Percentiles rank a stretch among this genome's conserved stretches.
phyloP scores from a whole-genome alignment of 1,284 basidiomycete species.

The Pseudozyma pruni region DNA sequence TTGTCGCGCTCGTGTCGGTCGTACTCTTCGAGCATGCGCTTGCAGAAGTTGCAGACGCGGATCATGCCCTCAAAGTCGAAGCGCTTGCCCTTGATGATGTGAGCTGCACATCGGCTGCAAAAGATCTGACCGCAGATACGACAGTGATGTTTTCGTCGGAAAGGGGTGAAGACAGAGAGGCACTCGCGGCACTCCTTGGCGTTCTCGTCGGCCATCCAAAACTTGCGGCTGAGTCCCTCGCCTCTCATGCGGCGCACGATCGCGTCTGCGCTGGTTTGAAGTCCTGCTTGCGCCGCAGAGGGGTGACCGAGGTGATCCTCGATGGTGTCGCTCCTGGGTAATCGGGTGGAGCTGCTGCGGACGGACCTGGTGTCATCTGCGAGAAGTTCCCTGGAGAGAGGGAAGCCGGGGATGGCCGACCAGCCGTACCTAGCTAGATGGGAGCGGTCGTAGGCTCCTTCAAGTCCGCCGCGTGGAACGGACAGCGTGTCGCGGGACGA shows the following conservation, averaged over 20 bases:
- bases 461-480: conserved; percentile 28
- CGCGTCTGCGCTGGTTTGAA: conserved; percentile 60
- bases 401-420: conserved; percentile 60
- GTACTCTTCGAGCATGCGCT: conserved; percentile 84
- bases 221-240: conserved; percentile 61
- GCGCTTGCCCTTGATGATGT: conserved; percentile 92
- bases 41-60: conserved; percentile 91
- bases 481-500: conserved; percentile 38
- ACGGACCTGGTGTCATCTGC: conserved; percentile 61
- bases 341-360: conserved; percentile 51
- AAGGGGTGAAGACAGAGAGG: conserved; percentile 61
- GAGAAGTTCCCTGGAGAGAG: conserved; percentile 59
- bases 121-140: conserved; percentile 68
- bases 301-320: conserved; percentile 35
- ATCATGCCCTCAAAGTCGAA: conserved; percentile 93
- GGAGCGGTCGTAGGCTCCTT: conserved; percentile 34
- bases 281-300: conserved; percentile 41
- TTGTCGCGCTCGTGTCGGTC: conserved; percentile 56
- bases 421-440: conserved; percentile 50
- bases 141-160: conserved; percentile 66
- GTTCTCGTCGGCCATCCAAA: conserved; percentile 77
- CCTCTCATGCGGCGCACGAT: conserved; percentile 59
- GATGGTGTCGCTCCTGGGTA: conserved; percentile 45
- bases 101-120: conserved; percentile 80
- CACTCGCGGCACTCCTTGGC: conserved; percentile 77